These are phyloP conservation scores for Inonotus hispidus DNA, from an alignment of 1,284 basidiomycete genomes.

Conservation along the genomic window DNA sequence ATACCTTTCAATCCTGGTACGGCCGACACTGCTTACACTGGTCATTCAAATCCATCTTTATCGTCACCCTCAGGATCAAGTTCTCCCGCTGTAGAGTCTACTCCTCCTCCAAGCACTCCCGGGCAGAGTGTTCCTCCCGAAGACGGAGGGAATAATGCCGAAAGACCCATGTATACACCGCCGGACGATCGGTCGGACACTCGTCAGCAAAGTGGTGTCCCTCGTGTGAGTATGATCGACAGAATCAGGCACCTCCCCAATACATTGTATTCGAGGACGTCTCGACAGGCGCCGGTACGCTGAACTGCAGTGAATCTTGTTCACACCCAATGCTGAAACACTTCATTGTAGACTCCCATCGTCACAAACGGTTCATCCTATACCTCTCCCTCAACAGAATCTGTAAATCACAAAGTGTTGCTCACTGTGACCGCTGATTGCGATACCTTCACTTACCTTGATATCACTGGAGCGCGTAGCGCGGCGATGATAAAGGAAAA, in stretches of 20 bases:
- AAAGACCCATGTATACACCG: constrained; percentile 29
- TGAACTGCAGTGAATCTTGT: background rate
- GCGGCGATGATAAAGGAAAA: constrained; percentile 77
- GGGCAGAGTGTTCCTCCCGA: constrained; percentile 39
- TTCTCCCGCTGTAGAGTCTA: constrained; percentile 52
- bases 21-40: background rate
- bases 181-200: constrained; percentile 16
- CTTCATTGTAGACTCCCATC: constrained; percentile 18
- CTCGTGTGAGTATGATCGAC: constrained; percentile 13
- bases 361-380: constrained; percentile 12
- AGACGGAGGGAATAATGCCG: constrained; percentile 33
- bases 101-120: constrained; percentile 63
- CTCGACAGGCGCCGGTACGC: constrained; percentile 14
- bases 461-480: constrained; percentile 66
- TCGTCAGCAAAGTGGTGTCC: constrained; percentile 9
- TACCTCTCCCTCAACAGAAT: constrained; percentile 18
- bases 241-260: constrained; percentile 9
- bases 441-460: constrained; percentile 74
- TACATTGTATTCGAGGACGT: background rate
- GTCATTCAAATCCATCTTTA: constrained; percentile 32
- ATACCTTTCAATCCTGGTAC: constrained; percentile 11
- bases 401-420: constrained; percentile 40
- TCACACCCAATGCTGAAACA: background rate
- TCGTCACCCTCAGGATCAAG: constrained; percentile 63
- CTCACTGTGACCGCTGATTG: constrained; percentile 81